Base-by-base conservation (phyloP, 768 basidiomycete genomes). In the Boletus sp. region DNA sequence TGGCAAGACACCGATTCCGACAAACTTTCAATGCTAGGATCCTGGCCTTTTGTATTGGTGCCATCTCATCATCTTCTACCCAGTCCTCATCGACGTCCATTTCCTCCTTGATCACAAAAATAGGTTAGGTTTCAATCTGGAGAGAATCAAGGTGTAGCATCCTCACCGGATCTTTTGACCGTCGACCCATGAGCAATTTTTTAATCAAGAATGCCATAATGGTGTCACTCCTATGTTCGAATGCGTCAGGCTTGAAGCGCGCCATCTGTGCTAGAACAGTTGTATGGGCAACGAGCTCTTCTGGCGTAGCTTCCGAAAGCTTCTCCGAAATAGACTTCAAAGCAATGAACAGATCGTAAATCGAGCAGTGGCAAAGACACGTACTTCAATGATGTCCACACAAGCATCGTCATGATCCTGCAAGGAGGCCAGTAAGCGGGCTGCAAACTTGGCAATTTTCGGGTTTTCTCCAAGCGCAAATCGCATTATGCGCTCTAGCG, bases 381-480 rank as follows among this genome's bases (percentile, higher is more conserved):
- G 47, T 58, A 93, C 94, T 60, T 89, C 82, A 30, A 93, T 75
- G 10, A 91, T 74, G 10, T 80, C 71, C 1, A 68, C 64, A 57
- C 85, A 84, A 1, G 75, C 57, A 2, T 79, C 74, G 7, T 77
- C 76, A 14, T 79, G 75, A 42, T 82, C 77, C 60, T 80, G 82
- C 37, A 77, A 77, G 49, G 79, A 79, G 1, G 85, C 81, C 21
- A 96, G 64, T 33, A 90, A 75, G 21, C 93, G 81, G 3, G 90
- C 83, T 1, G 93, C 89, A 68, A 91, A 95, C 68, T 98, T 98
- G 19, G 92, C 88, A 57, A 87, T 83, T 21, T 81, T 78, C 25
- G 76, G 73, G 49, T 87, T 80, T 5, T 81, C 77, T 25, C 82
- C 82, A 30, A 84, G 62, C 0, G 81, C 87, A 59, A 83, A 80